Conservation (phyloP, 805 yeast species). For the Candida arabinofermentans region DNA sequence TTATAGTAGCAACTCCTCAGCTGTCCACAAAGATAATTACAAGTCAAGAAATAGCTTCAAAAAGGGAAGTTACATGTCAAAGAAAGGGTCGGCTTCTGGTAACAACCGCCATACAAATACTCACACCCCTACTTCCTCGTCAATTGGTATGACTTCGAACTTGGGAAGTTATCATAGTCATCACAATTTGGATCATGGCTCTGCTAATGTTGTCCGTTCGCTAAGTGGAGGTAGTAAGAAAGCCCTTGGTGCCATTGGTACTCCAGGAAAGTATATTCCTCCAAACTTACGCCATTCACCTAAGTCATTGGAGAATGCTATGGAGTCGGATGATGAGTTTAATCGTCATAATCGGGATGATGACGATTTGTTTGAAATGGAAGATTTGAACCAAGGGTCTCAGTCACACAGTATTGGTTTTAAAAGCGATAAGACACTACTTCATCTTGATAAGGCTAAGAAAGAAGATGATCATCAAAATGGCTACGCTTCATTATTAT, state of each 20-base stretch:
- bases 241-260: constrained; percentile 22
- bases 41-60: constrained; percentile 11
- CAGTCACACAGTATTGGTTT: constrained; percentile 7
- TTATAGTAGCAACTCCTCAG: constrained; percentile 8
- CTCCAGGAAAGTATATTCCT: constrained; percentile 63
- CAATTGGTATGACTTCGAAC: neutral
- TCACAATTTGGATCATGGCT: constrained; percentile 11
- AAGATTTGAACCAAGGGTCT: constrained; percentile 25
- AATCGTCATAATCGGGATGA: constrained; percentile 25
- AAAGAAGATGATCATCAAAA: constrained; percentile 8
- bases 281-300: constrained; percentile 61
- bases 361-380: constrained; percentile 38
- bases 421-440: constrained; percentile 1
- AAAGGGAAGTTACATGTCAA: constrained; percentile 3
- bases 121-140: constrained; percentile 3
- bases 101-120: neutral
- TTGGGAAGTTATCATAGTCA: constrained; percentile 10
- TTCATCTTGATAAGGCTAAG: constrained; percentile 7
- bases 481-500: constrained; percentile 25
- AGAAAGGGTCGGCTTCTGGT: neutral
- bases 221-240: constrained; percentile 14
- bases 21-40: constrained; percentile 22
- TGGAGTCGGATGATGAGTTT: constrained; percentile 30
- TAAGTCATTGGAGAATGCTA: constrained; percentile 17
- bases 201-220: too few species aligned